These are phyloP conservation scores for Zygoascus flipseniorum DNA, from an alignment of 805 yeast genomes.

Conservation along the genomic window DNA sequence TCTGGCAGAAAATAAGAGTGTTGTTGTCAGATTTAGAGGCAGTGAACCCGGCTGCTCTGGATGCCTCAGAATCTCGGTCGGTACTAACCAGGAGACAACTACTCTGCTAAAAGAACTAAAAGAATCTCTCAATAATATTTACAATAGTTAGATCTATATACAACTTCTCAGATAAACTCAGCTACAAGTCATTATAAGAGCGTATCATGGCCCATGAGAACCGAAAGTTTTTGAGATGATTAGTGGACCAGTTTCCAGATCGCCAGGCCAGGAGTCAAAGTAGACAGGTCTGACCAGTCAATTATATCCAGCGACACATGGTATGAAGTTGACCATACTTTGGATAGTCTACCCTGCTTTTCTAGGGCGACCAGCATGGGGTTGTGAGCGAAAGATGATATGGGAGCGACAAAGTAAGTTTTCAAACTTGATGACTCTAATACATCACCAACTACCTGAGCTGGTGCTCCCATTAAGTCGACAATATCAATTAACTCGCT, in stretches of 20 bases:
- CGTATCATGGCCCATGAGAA: not conserved
- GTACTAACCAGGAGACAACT: conserved; percentile 69
- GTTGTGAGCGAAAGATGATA: conserved; percentile 16
- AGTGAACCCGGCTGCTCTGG: conserved; percentile 84
- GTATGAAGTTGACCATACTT: conserved; percentile 20
- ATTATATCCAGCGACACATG: conserved; percentile 74
- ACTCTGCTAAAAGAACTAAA: conserved; percentile 44
- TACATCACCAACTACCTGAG: conserved; percentile 17
- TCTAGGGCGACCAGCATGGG: not conserved
- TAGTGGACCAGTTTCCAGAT: conserved; percentile 15
- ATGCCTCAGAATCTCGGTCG: conserved; percentile 78
- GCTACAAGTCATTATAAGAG: not conserved
- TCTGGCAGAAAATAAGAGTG: conserved; percentile 63
- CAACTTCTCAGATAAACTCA: not conserved
- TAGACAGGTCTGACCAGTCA: conserved; percentile 38
- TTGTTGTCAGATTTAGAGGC: conserved; percentile 90
- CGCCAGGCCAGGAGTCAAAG: conserved; percentile 49
- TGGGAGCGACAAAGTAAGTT: conserved; percentile 33
- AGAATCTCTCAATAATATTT: not conserved
- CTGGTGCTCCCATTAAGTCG: conserved; percentile 45
- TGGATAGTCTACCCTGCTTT: conserved; percentile 4
- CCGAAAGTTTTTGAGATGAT: not conserved
- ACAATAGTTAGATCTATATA: not conserved
- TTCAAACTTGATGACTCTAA: not conserved
- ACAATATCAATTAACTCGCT: conserved; percentile 15